phyloP scores from a whole-genome alignment of 2,329 filamentous ascomycete genomes.

The Colletotrichum sp. region DNA sequence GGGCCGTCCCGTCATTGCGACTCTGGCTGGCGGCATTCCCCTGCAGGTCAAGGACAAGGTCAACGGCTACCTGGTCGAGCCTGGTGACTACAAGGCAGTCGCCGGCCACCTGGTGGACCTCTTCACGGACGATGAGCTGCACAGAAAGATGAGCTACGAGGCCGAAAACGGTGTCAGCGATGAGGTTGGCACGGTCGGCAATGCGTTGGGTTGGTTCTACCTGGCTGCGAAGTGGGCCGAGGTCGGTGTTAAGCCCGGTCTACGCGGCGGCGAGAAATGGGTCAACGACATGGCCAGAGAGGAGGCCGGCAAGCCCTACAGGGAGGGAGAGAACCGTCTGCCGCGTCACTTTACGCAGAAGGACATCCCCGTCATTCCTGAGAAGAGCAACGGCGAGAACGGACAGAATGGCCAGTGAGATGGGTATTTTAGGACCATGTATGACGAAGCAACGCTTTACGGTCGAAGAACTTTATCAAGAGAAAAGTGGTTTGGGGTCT shows the following conservation, averaged over 20 bases:
- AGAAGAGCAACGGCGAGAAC: neutral
- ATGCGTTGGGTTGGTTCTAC: slow-evolving; percentile 78
- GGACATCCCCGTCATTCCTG: slow-evolving; percentile 13
- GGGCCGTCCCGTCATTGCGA: slow-evolving; percentile 78
- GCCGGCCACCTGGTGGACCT: slow-evolving; percentile 69
- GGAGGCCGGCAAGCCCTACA: slow-evolving; percentile 64
- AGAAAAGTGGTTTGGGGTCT: neutral
- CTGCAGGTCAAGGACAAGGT: slow-evolving; percentile 75
- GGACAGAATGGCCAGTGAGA: neutral
- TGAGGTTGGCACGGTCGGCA: slow-evolving; percentile 82
- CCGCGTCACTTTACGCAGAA: slow-evolving; percentile 49
- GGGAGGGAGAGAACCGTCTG: slow-evolving; percentile 63
- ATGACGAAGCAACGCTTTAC: neutral
- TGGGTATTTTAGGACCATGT: neutral
- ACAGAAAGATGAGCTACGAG: slow-evolving; percentile 68
- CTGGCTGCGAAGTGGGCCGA: slow-evolving; percentile 71
- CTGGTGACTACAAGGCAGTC: slow-evolving; percentile 72
- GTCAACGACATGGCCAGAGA: slow-evolving; percentile 76
- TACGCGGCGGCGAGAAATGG: slow-evolving; percentile 68
- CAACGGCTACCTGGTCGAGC: slow-evolving; percentile 75
- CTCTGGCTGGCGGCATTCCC: slow-evolving; percentile 78
- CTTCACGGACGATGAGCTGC: slow-evolving; percentile 68
- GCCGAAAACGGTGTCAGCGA: slow-evolving; percentile 74
- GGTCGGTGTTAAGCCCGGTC: slow-evolving; percentile 46
- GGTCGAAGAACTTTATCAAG: neutral